Evolutionary conservation across 148 eudicot genomes (phyloP).

Genomic region (Selenicereus undatus): DNA sequence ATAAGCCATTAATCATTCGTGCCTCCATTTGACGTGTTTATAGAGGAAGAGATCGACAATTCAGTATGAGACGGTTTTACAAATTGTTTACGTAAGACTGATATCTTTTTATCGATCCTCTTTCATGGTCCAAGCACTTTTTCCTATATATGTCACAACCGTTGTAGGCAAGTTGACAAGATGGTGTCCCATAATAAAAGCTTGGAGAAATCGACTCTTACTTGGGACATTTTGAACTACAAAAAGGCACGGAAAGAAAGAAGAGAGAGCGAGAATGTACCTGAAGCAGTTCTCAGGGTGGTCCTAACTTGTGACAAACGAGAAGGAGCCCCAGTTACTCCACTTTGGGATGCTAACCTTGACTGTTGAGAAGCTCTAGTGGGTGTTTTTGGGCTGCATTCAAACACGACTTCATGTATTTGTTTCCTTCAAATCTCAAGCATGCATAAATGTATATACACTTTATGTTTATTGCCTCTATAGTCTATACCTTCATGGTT

Average conservation of each 20-base stretch:
- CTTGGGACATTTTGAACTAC: too few species aligned
- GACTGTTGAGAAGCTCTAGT: conserved; percentile 24
- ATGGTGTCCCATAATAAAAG: neutral
- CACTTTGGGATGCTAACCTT: conserved; percentile 24
- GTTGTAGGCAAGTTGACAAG: neutral
- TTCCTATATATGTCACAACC: neutral
- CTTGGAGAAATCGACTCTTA: too few species aligned
- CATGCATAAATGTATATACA: neutral
- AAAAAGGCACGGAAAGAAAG: too few species aligned
- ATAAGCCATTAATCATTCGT: neutral
- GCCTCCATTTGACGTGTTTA: neutral
- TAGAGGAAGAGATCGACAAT: neutral
- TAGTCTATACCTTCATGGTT: neutral
- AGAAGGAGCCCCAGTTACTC: conserved; percentile 28
- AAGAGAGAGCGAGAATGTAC: conserved; percentile 16
- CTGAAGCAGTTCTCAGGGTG: conserved; percentile 28
- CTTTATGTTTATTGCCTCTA: neutral
- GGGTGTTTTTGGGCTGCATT: conserved; percentile 26
- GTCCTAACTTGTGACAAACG: conserved; percentile 45
- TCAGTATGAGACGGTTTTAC: neutral
- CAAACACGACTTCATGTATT: neutral
- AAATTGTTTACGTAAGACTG: neutral
- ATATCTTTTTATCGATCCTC: neutral
- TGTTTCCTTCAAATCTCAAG: neutral
- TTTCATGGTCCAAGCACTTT: neutral